These are phyloP conservation scores for Aethionema arabicum DNA, from an alignment of 345 rosid genomes.

Conservation along the genomic window DNA sequence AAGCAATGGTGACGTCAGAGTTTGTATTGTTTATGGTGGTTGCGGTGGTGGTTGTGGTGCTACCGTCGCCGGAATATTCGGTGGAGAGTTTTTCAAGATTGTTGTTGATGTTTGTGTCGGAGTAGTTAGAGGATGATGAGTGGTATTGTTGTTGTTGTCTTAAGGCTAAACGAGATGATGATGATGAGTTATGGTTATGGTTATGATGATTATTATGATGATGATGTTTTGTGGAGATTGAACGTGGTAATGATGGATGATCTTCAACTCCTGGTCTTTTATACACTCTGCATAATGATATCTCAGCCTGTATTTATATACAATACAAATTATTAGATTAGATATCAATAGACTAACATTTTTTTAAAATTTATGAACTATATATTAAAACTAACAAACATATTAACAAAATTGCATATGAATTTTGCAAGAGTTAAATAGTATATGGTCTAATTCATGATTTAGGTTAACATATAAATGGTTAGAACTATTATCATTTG, in stretches of 20 bases:
- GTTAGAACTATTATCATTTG: no score
- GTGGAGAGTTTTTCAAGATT: slow-evolving; percentile 37
- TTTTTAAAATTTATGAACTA: no score
- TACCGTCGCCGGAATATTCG: slow-evolving; percentile 43
- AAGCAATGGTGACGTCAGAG: slow-evolving; percentile 64
- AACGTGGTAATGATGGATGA: slow-evolving; percentile 78
- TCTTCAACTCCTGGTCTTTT: slow-evolving; percentile 95
- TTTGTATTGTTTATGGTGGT: slow-evolving; percentile 33
- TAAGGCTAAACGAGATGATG: slow-evolving; percentile 33
- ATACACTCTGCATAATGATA: slow-evolving; percentile 93
- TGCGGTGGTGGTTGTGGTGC: slow-evolving; percentile 37
- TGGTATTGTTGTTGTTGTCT: slow-evolving; percentile 37
- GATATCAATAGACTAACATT: background rate
- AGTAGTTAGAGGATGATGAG: slow-evolving; percentile 30
- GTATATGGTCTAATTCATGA: no score
- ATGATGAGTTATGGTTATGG: slow-evolving; percentile 26
- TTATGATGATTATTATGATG: slow-evolving; percentile 33
- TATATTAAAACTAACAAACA: no score
- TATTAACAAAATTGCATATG: no score
- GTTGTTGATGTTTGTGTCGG: slow-evolving; percentile 36
- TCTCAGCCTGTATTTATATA: slow-evolving; percentile 61
- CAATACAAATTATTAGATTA: background rate
- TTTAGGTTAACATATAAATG: no score
- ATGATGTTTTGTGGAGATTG: slow-evolving; percentile 48
- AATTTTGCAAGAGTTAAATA: no score